Evolutionary conservation across 345 rosid species (phyloP), one percentile per base, ranked within the genome.

Genomic region (Syzygium jambos): DNA sequence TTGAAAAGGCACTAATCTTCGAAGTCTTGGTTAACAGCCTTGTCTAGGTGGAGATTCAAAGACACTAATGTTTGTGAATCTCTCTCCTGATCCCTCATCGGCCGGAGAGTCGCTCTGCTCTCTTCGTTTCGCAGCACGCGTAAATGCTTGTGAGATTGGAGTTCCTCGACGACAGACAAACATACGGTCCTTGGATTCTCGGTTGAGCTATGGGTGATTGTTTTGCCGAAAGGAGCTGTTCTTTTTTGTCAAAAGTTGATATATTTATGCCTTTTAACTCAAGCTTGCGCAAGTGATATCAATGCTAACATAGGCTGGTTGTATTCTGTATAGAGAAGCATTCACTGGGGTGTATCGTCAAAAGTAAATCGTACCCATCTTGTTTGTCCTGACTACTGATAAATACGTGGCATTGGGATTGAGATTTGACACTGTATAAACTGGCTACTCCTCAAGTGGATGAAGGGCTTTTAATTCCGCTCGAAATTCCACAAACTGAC

Each of bases 101-200:
- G 93, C 90, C 4, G 96, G 98, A 11, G 99, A 98, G 93, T 96
- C 99, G 6, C 94, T 98, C 9, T 98, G 99, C 92, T 98, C 99
- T 22, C 95, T 98, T 23, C 93, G 99, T 30, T 98, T 98, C 5
- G 99, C 99, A 78, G 97, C 99, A 12, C 92, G 99, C 88, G 99
- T 98, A 29, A 98, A 98, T 89, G 96, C 99, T 55, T 98, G 99
- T n/a, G 99, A 98, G 92, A 98, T 98, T 85, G 99, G 99, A 85
- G 93, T 94, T 78, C 98, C 99, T 12, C 91, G 99, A 19, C 96
- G 99, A 17, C 96, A 95, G 84, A 93, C 93, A 82, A 90, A 88
- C 87, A 85, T 89, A 34, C 90, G 93, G 57, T 88, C 91, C 51
- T 83, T 91, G 41, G 99, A 96, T 51, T 91, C 92, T 86, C 98